These are phyloP conservation scores for Umbelopsis sp. DNA, from an alignment of 192 early-diverging fungal genomes.

Conservation along the genomic window DNA sequence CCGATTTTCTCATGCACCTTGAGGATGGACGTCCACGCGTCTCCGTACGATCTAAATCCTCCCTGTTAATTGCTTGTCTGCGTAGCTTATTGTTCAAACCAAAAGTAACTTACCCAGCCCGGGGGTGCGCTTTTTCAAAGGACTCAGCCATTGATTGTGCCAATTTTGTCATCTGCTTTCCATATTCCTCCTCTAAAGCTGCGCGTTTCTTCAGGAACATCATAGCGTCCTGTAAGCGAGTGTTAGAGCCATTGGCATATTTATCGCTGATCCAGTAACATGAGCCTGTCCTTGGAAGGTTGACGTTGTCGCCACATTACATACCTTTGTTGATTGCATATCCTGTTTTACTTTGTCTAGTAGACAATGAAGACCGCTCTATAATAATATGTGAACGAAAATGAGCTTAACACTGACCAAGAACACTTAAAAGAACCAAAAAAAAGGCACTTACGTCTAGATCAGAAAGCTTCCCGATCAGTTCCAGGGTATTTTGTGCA, in stretches of 20 bases:
- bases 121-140: slow-evolving; percentile 60
- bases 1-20: slow-evolving; percentile 85
- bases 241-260: slow-evolving; percentile 5
- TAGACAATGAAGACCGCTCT: slow-evolving; percentile 69
- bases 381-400: neutral
- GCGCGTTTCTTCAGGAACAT: slow-evolving; percentile 87
- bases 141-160: slow-evolving; percentile 63
- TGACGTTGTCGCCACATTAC: neutral
- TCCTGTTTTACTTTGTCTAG: slow-evolving; percentile 73
- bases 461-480: slow-evolving; percentile 5
- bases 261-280: too few relatives aligned
- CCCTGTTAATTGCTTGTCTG: slow-evolving; percentile 11
- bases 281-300: neutral
- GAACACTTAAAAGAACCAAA: neutral
- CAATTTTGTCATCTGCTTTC: slow-evolving; percentile 76
- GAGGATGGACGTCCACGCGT: slow-evolving; percentile 73
- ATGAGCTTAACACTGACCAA: neutral
- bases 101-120: slow-evolving; percentile 49
- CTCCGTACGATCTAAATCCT: slow-evolving; percentile 65
- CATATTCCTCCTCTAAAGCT: slow-evolving; percentile 92
- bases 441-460: neutral
- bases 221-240: slow-evolving; percentile 62
- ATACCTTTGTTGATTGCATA: slow-evolving; percentile 66
- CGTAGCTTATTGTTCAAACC: neutral
- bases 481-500: neutral